These are phyloP conservation scores for Mycena vulgaris DNA, from an alignment of 768 basidiomycete species.

Conservation along the genomic window DNA sequence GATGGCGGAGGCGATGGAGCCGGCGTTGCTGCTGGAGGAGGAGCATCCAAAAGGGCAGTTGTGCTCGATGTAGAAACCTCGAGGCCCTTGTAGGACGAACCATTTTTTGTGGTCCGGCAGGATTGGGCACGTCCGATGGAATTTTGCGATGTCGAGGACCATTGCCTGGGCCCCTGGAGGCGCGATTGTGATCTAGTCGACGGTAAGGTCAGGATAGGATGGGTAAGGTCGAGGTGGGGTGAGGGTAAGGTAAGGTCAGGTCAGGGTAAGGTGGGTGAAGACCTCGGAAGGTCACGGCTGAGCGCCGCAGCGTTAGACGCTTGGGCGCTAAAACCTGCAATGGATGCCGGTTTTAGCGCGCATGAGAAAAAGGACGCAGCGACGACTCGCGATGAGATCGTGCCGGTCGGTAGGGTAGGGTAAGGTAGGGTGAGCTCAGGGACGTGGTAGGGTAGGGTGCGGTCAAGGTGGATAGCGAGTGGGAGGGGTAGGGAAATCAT, in stretches of 20 bases:
- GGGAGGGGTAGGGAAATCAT: neutral
- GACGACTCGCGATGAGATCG: too few species aligned
- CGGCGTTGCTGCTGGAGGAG: conserved; percentile 49
- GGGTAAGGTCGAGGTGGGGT: too few species aligned
- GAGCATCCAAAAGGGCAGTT: conserved; percentile 47
- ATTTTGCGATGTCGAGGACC: too few species aligned
- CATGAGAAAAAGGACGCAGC: too few species aligned
- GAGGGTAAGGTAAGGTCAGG: neutral
- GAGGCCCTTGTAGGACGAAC: conserved; percentile 46
- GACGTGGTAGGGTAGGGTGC: neutral
- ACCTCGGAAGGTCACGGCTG: too few species aligned
- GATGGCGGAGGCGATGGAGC: too few species aligned
- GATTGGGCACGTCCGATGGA: conserved; percentile 53
- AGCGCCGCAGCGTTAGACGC: too few species aligned
- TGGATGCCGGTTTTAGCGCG: too few species aligned
- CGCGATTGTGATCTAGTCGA: conserved; percentile 10
- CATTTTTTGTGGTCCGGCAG: conserved; percentile 50
- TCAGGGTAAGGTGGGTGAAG: too few species aligned
- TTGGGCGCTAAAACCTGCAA: too few species aligned
- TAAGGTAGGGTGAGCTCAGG: neutral
- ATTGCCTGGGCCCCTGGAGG: conserved; percentile 12
- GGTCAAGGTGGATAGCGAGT: neutral
- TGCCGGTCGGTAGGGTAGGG: too few species aligned
- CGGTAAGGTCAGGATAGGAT: neutral
- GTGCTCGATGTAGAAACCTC: conserved; percentile 1